phyloP scores from a whole-genome alignment of 208 protist species.

The Phytomonas serpens region DNA sequence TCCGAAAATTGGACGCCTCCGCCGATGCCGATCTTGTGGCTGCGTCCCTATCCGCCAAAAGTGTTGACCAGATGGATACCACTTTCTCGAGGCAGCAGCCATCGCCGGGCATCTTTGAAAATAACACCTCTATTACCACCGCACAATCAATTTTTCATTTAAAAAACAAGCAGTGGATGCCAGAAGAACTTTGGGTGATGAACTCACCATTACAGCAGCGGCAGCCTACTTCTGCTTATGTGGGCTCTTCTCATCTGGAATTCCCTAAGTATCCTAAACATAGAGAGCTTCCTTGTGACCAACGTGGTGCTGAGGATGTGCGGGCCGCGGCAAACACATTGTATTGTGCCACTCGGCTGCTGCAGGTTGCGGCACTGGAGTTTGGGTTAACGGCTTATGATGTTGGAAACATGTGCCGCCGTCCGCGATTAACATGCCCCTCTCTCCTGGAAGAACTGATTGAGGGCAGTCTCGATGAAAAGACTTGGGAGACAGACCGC shows the following conservation, averaged over 20 bases:
- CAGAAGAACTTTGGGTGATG: slow-evolving; percentile 3
- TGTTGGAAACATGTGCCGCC: slow-evolving; percentile 41
- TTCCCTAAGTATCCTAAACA: neutral
- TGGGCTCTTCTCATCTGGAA: neutral
- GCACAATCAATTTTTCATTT: neutral
- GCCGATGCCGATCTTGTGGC: slow-evolving; percentile 47
- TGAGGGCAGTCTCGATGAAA: slow-evolving; percentile 29
- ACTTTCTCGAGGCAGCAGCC: neutral
- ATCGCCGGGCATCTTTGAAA: neutral
- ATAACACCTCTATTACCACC: neutral
- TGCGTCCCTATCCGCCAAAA: slow-evolving; percentile 18
- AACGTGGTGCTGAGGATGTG: slow-evolving; percentile 19
- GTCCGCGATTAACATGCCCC: slow-evolving; percentile 25
- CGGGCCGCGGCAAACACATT: slow-evolving; percentile 34
- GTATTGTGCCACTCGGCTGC: slow-evolving; percentile 36
- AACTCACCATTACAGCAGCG: slow-evolving; percentile 3
- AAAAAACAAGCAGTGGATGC: neutral
- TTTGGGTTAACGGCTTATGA: slow-evolving; percentile 29
- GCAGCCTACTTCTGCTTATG: neutral
- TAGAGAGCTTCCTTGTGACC: slow-evolving; percentile 2
- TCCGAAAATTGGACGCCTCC: slow-evolving; percentile 35
- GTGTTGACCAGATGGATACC: neutral
- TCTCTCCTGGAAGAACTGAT: slow-evolving; percentile 45
- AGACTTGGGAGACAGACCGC: slow-evolving; percentile 25
- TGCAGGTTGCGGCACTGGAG: slow-evolving; percentile 47